Percentiles rank a stretch among this genome's conserved stretches.
Conservation (phyloP, 2,329 filamentous ascomycete genomes). For the Ophiostoma ulmi region DNA sequence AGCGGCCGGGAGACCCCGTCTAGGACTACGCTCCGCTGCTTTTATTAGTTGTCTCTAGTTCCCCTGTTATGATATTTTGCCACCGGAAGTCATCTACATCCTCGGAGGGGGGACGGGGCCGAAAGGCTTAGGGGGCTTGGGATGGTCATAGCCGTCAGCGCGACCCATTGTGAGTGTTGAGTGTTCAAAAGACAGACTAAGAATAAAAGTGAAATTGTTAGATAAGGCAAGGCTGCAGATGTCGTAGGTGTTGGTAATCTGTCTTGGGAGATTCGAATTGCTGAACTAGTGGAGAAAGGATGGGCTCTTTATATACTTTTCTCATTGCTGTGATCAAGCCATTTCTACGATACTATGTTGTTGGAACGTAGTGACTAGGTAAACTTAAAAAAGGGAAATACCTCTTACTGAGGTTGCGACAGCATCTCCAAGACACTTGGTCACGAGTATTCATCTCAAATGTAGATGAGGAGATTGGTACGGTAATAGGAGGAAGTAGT, state of each 20-base stretch:
- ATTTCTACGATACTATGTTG: not conserved
- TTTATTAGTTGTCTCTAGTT: not conserved
- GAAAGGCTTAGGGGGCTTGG: conserved; percentile 10
- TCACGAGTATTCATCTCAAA: not conserved
- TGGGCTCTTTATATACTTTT: not conserved
- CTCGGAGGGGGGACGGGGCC: conserved; percentile 11
- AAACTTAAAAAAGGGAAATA: not conserved
- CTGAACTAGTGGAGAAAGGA: not conserved
- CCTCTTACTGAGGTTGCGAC: not conserved
- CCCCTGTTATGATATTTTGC: not conserved
- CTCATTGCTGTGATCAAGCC: not conserved
- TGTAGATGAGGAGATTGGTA: no score
- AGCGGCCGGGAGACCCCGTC: not conserved
- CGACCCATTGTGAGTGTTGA: conserved; percentile 16
- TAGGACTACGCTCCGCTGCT: not conserved
- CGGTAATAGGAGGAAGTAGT: not conserved
- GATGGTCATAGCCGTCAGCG: conserved; percentile 18
- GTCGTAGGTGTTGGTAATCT: not conserved
- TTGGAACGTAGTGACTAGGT: not conserved
- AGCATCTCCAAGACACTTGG: not conserved
- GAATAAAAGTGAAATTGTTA: not conserved
- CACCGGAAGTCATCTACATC: not conserved
- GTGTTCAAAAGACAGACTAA: not conserved
- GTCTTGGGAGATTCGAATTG: not conserved
- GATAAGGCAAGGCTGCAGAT: not conserved